Evolutionary conservation across 1,284 basidiomycete species (phyloP).

Genomic region (Laetiporus sulphureus): DNA sequence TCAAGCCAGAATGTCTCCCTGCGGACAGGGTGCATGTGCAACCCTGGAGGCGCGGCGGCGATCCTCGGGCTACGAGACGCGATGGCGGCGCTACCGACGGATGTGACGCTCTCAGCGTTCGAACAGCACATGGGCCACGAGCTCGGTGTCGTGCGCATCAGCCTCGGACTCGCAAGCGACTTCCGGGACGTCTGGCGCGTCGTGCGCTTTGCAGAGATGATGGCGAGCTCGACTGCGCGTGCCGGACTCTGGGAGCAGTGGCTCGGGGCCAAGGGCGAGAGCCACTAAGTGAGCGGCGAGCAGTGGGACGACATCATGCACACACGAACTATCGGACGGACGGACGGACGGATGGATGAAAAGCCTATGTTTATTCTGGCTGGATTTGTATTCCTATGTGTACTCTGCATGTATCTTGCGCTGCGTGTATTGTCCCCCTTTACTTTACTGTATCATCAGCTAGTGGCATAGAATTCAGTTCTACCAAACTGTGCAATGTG

Average conservation of each 20-base stretch:
- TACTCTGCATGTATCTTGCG: conserved; percentile 3
- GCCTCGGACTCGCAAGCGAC: conserved; percentile 67
- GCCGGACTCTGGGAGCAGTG: conserved; percentile 28
- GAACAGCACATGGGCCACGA: conserved; percentile 57
- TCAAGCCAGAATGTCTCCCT: conserved; percentile 60
- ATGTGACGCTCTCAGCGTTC: conserved; percentile 55
- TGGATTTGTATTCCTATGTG: conserved; percentile 10
- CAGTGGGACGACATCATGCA: conserved; percentile 22
- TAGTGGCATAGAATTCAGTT: not conserved
- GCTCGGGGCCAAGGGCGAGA: conserved; percentile 18
- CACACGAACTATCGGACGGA: conserved; percentile 15
- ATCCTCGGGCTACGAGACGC: conserved; percentile 60
- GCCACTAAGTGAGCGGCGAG: conserved; percentile 19
- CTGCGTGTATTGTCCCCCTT: not conserved
- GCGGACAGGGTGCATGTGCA: conserved; percentile 81
- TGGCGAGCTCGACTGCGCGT: conserved; percentile 38
- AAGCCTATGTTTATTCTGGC: conserved; percentile 1
- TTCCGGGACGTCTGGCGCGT: conserved; percentile 71
- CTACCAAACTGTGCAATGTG: too few relatives aligned
- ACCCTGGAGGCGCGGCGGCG: conserved; percentile 71
- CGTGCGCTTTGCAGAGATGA: conserved; percentile 45
- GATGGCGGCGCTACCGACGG: conserved; percentile 56
- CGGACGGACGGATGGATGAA: not conserved
- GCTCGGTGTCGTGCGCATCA: conserved; percentile 68
- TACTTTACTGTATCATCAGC: conserved; percentile 2